Percentiles rank a stretch among this genome's conserved stretches.
phyloP scores from a whole-genome alignment of 164 flowering plant species.

The Vitis labrusca region DNA sequence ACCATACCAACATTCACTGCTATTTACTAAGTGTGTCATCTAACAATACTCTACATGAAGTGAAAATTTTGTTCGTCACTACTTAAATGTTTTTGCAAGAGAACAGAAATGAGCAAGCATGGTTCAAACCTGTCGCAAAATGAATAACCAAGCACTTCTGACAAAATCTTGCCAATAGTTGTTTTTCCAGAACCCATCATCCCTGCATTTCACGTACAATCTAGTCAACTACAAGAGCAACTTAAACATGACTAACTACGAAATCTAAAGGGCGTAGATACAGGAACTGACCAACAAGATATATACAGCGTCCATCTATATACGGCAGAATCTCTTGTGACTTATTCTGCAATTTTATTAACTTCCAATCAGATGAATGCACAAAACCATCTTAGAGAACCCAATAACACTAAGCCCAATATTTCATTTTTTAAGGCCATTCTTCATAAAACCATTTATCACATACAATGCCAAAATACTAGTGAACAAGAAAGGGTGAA shows the following conservation, averaged over 20 bases:
- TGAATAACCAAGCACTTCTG: slow-evolving; percentile 77
- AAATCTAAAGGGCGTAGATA: slow-evolving; percentile 2
- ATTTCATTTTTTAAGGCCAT: background rate
- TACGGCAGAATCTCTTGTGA: slow-evolving; percentile 62
- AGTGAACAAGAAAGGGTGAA: background rate
- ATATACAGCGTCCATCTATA: slow-evolving; percentile 75
- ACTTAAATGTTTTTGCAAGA: background rate
- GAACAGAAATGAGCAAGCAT: background rate
- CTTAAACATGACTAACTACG: background rate
- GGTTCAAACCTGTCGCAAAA: slow-evolving; percentile 79
- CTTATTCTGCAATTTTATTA: slow-evolving; percentile 64
- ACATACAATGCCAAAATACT: slow-evolving; percentile 3
- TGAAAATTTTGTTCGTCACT: background rate
- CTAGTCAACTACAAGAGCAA: slow-evolving; percentile 3
- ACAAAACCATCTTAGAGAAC: background rate
- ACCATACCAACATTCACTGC: background rate
- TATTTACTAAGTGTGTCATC: too few species aligned
- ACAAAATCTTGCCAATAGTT: slow-evolving; percentile 81
- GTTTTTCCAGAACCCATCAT: slow-evolving; percentile 99
- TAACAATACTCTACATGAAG: background rate
- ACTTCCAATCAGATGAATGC: slow-evolving; percentile 17
- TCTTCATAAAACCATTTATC: background rate
- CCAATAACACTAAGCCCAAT: background rate
- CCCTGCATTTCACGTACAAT: slow-evolving; percentile 46
- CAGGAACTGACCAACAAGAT: slow-evolving; percentile 87